A percentile compares a stretch with the other conserved stretches of the same genome.
phyloP scores from a whole-genome alignment of 208 protist species.

The Trypanosomatidae sp. region DNA sequence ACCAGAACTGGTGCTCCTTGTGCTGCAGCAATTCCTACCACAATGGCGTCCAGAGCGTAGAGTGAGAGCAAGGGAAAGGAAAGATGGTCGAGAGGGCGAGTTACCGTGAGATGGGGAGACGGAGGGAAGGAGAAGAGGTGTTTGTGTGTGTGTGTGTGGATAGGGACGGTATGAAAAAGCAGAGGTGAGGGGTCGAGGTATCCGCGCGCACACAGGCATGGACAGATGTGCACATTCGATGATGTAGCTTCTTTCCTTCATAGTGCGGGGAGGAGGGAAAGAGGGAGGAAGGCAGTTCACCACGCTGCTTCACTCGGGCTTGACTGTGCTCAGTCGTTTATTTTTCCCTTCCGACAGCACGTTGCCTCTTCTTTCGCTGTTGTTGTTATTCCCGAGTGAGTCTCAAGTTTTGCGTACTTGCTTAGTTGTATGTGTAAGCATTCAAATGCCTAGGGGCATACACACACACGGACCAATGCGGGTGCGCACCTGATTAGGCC shows the following conservation, averaged over 20 bases:
- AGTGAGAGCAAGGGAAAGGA: not conserved
- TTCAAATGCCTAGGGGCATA: not conserved
- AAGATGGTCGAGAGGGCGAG: not conserved
- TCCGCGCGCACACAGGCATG: not conserved
- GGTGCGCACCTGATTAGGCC: not conserved
- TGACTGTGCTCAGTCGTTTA: not conserved
- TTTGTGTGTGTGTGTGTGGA: not conserved
- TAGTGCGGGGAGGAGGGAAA: not conserved
- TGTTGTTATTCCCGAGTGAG: not conserved
- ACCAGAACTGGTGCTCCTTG: not conserved
- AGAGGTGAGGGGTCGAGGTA: not conserved
- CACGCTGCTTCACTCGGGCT: not conserved
- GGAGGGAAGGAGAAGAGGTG: not conserved
- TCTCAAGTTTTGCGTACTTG: not conserved
- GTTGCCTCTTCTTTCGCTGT: not conserved
- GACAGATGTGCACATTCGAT: not conserved
- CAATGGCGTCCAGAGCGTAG: not conserved
- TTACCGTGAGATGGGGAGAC: not conserved
- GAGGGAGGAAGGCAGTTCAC: not conserved
- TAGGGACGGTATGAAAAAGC: not conserved
- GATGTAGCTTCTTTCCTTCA: not conserved
- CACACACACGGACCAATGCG: not conserved
- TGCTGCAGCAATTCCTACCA: not conserved
- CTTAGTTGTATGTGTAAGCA: not conserved
- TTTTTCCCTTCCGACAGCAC: not conserved